A percentile compares a stretch with the other conserved stretches of the same genome.
Conservation (phyloP, 495 filamentous ascomycete species). For the Entonaema liquescens region DNA sequence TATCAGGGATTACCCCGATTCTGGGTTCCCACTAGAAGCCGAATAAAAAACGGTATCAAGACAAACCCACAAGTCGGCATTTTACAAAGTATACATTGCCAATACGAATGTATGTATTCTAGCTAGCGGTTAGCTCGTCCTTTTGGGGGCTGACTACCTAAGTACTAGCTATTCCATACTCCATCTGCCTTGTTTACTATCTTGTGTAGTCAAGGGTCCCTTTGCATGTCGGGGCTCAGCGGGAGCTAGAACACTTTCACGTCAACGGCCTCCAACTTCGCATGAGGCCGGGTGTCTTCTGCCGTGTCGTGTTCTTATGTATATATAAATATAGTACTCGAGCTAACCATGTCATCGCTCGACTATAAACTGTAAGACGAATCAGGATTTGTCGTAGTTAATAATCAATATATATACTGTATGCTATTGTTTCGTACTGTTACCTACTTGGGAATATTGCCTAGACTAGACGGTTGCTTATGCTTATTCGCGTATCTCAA, state of each 20-base stretch:
- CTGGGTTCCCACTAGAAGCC: neutral
- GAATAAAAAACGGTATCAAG: neutral
- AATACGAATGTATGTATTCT: conserved; percentile 24
- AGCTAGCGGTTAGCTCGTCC: conserved; percentile 15
- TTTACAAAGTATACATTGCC: neutral
- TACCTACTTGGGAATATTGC: neutral
- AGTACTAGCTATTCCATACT: conserved; percentile 12
- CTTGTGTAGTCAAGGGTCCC: conserved; percentile 10
- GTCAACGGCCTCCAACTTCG: conserved; percentile 13
- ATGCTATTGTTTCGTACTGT: neutral
- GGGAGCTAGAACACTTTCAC: conserved; percentile 19
- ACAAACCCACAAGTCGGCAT: conserved; percentile 4
- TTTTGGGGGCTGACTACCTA: conserved; percentile 26
- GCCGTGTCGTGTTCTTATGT: neutral
- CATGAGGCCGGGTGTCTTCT: conserved; percentile 4
- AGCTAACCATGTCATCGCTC: conserved; percentile 7
- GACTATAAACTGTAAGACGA: neutral
- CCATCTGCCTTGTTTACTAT: conserved; percentile 6
- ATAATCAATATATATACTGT: neutral
- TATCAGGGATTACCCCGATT: conserved; percentile 8
- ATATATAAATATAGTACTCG: neutral
- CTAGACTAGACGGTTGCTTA: neutral
- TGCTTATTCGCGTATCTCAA: neutral
- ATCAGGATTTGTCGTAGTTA: neutral
- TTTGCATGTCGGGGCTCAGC: conserved; percentile 12